phyloP scores from a whole-genome alignment of 768 basidiomycete species.

The Phaeolepiota aurea region DNA sequence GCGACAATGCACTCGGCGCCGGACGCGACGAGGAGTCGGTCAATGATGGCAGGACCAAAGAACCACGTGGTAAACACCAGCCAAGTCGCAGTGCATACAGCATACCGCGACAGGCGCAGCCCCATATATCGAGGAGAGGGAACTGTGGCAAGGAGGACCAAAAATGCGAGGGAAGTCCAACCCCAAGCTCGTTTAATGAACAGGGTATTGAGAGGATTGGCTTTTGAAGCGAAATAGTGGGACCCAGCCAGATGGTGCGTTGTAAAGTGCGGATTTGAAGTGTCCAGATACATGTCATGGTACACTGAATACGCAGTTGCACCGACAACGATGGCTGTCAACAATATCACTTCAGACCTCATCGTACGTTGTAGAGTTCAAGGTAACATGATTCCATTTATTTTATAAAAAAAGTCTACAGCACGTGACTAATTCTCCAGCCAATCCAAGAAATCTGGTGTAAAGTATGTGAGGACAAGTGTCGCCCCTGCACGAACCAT shows the following conservation, averaged over 20 bases:
- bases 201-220: slow-evolving; percentile 71
- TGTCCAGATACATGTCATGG: slow-evolving; percentile 71
- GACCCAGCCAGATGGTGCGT: slow-evolving; percentile 57
- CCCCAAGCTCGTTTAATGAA: slow-evolving; percentile 92
- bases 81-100: slow-evolving; percentile 59
- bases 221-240: slow-evolving; percentile 74
- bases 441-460: slow-evolving; percentile 94
- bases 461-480: slow-evolving; percentile 90
- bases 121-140: slow-evolving; percentile 33
- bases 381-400: too few species aligned
- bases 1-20: slow-evolving; percentile 74
- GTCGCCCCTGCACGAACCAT: slow-evolving; percentile 92
- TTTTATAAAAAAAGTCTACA: background rate
- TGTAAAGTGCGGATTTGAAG: slow-evolving; percentile 68
- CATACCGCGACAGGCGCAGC: slow-evolving; percentile 43
- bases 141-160: slow-evolving; percentile 49
- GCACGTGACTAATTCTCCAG: slow-evolving; percentile 22
- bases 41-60: slow-evolving; percentile 74
- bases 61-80: slow-evolving; percentile 77
- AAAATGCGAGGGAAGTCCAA: slow-evolving; percentile 73
- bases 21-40: slow-evolving; percentile 52
- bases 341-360: too few species aligned
- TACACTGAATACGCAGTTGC: slow-evolving; percentile 63
- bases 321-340: slow-evolving; percentile 40
- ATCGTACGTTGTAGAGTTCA: too few species aligned